Conservation (phyloP, 176 grass and related monocot genomes). For the Tillandsia leiboldiana region DNA sequence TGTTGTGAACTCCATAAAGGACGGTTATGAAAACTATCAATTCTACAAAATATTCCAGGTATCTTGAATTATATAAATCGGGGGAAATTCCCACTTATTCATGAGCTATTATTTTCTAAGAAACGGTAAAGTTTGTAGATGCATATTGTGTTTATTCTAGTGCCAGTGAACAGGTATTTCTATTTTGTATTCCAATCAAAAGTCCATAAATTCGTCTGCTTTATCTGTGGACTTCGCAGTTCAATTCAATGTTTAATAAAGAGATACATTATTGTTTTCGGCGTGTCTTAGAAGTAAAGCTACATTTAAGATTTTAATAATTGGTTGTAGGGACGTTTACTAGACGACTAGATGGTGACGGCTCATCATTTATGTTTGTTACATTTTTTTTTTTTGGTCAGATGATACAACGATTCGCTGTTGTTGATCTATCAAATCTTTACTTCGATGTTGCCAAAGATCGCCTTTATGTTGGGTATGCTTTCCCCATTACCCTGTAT, state of each 20-base stretch:
- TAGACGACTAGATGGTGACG: too few species aligned
- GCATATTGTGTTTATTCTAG: not conserved
- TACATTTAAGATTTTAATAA: too few species aligned
- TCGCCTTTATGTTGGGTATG: slow-evolving; percentile 96
- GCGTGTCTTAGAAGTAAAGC: too few species aligned
- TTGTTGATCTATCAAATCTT: slow-evolving; percentile 95
- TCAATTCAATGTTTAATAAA: too few species aligned
- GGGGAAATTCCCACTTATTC: not conserved
- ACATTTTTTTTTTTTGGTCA: slow-evolving; percentile 24
- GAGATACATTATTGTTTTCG: too few species aligned
- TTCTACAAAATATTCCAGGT: slow-evolving; percentile 99
- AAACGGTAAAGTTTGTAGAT: not conserved
- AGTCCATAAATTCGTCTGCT: not conserved
- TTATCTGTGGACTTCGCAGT: not conserved
- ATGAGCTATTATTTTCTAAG: not conserved
- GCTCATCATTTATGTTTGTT: not conserved
- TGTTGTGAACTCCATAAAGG: slow-evolving; percentile 68
- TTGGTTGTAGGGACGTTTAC: too few species aligned
- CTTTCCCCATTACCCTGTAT: slow-evolving; percentile 3
- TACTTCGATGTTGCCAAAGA: slow-evolving; percentile 96
- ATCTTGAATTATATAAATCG: not conserved
- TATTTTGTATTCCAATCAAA: not conserved
- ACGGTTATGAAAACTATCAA: slow-evolving; percentile 75
- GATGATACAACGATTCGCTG: slow-evolving; percentile 91
- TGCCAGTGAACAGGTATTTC: not conserved